Base-by-base conservation (phyloP, 2,329 filamentous ascomycete species). In the Claviceps digitariae region DNA sequence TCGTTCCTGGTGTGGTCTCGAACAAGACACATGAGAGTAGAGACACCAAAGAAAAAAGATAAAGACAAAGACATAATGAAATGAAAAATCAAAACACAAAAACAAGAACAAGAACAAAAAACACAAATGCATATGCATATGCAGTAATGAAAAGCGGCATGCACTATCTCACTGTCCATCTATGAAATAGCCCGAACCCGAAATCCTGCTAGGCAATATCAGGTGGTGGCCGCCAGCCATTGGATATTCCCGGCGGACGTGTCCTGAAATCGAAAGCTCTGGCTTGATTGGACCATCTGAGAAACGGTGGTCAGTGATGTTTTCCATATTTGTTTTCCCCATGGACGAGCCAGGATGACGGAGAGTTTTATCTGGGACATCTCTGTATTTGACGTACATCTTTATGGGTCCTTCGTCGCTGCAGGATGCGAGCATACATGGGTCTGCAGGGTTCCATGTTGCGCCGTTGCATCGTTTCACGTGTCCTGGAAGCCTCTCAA, bases 351-450 rank as follows among this genome's bases (percentile, higher is more conserved):
- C 31, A 12, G 10, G 31, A 12, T 13, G 13, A 36, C 34, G 13
- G 12, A 2, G 9, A n/a, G 12, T 36, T 15, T 13, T 1, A 36
- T 15, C 10, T 15, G 9, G 34, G 6, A 17, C 15, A 5, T 38
- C 25, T 47, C 12, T 34, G 34, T 27, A 6, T 13, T 50, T 29
- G 25, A 73, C 86, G 74, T 74, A 96, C 86, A 98, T 90, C 70
- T 85, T 84, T 58, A 97, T 84, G 64, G 79, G 83, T 52, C 78
- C 76, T 63, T 97, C 93, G 66, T 98, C 93, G 20, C 91, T 90
- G 55, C 87, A 91, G 13, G 90, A 91, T 17, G 90, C 93, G 68
- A 96, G 88, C 73, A 96, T 84, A 56, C 80, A 81, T 1, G 88
- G 83, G 63, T 96, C 81, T 12, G 72, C 76, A 1, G 93, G 90